These are phyloP conservation scores for Aegilops tauschii DNA, from an alignment of 176 grass and related monocot species.

Conservation along the genomic window DNA sequence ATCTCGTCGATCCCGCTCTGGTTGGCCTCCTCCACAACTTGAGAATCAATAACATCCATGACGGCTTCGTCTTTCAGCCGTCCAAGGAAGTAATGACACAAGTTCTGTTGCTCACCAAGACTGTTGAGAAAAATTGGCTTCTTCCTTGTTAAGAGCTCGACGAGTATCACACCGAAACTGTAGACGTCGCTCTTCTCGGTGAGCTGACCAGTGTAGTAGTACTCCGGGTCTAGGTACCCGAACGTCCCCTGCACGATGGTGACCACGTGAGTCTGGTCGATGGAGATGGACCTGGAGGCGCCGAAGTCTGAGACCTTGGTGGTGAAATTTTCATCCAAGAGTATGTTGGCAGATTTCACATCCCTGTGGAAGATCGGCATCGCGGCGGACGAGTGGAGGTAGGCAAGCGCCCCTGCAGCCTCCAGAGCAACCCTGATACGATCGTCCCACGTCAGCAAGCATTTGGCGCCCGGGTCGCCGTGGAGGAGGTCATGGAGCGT, in stretches of 20 bases:
- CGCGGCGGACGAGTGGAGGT: slow-evolving; percentile 42
- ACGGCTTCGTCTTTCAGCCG: background rate
- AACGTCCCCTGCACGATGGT: slow-evolving; percentile 50
- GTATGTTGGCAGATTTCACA: slow-evolving; percentile 54
- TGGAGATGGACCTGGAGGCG: slow-evolving; percentile 47
- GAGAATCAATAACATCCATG: slow-evolving; percentile 16
- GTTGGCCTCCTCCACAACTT: slow-evolving; percentile 44
- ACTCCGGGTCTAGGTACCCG: slow-evolving; percentile 30
- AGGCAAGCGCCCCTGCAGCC: slow-evolving; percentile 35
- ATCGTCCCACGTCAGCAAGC: slow-evolving; percentile 31
- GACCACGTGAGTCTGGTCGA: slow-evolving; percentile 40
- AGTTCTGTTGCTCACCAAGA: slow-evolving; percentile 31
- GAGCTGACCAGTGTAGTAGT: slow-evolving; percentile 30
- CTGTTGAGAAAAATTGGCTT: slow-evolving; percentile 35
- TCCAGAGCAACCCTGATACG: slow-evolving; percentile 43
- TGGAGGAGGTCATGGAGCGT: slow-evolving; percentile 47
- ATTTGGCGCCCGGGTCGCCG: background rate
- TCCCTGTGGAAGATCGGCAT: slow-evolving; percentile 58
- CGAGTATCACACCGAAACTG: slow-evolving; percentile 51
- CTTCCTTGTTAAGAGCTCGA: slow-evolving; percentile 44
- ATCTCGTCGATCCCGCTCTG: slow-evolving; percentile 28
- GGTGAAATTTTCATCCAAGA: slow-evolving; percentile 31
- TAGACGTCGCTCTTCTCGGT: slow-evolving; percentile 57
- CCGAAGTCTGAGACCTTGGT: slow-evolving; percentile 43
- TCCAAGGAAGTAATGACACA: slow-evolving; percentile 38